Conservation (phyloP, 179 eudicot genomes). For the Camellia oleifera region DNA sequence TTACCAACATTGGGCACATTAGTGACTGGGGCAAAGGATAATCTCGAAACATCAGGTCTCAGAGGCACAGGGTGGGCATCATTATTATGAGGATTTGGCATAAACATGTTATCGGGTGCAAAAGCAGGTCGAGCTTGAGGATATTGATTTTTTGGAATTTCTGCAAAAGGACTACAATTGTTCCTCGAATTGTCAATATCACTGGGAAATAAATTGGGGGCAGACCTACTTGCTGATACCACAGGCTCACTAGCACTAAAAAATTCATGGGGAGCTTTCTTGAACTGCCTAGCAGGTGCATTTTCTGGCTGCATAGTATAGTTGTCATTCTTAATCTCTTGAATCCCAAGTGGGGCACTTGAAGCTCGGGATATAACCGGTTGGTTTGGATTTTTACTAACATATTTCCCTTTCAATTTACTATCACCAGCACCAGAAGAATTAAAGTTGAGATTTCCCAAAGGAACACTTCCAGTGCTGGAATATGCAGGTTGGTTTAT, state of each 20-base stretch:
- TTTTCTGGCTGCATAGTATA: constrained; percentile 25
- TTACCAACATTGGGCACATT: constrained; percentile 44
- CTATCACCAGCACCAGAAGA: constrained; percentile 13
- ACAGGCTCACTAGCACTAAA: constrained; percentile 34
- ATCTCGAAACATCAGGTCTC: constrained; percentile 37
- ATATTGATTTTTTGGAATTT: constrained; percentile 27
- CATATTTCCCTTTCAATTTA: constrained; percentile 29
- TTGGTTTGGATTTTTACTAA: constrained; percentile 25
- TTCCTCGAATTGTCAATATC: constrained; percentile 33
- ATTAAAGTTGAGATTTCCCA: constrained; percentile 21
- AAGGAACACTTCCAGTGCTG: constrained; percentile 8
- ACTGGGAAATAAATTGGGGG: constrained; percentile 31
- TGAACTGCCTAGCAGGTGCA: constrained; percentile 27
- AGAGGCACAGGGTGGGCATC: constrained; percentile 27
- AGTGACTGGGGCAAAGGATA: constrained; percentile 27
- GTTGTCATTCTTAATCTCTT: constrained; percentile 32
- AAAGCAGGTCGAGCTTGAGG: constrained; percentile 37
- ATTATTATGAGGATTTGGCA: constrained; percentile 28
- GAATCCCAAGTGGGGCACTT: constrained; percentile 27
- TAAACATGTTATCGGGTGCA: constrained; percentile 34
- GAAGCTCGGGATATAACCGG: constrained; percentile 27
- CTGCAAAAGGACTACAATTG: constrained; percentile 18
- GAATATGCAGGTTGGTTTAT: constrained; percentile 15
- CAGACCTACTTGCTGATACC: constrained; percentile 35
- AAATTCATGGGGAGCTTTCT: constrained; percentile 41